A percentile compares a stretch with the other conserved stretches of the same genome.
These are phyloP conservation scores for Trichothecium roseum DNA, from an alignment of 2,329 filamentous ascomycete species.

Conservation along the genomic window DNA sequence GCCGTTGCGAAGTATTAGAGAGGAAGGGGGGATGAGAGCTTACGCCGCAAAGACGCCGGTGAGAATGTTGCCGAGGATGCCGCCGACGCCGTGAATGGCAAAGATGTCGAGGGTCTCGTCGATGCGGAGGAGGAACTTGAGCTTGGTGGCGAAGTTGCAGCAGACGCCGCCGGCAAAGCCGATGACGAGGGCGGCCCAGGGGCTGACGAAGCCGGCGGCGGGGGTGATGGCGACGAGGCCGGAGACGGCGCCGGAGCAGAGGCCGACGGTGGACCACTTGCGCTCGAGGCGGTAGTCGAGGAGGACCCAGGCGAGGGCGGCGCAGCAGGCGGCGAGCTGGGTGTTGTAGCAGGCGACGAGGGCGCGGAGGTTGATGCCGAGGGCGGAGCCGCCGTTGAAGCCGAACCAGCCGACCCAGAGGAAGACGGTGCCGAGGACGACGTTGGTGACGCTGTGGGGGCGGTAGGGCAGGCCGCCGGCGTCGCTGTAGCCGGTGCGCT, in stretches of 20 bases:
- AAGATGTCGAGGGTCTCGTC: constrained; percentile 88
- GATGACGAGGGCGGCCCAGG: constrained; percentile 48
- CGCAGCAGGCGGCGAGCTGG: constrained; percentile 74
- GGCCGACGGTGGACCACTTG: constrained; percentile 90
- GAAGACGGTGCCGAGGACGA: constrained; percentile 62
- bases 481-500: constrained; percentile 51
- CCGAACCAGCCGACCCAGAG: constrained; percentile 96
- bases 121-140: constrained; percentile 62
- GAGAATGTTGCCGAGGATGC: constrained; percentile 69
- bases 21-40: constrained; percentile 15
- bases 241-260: constrained; percentile 83
- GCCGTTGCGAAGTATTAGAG: too few relatives aligned
- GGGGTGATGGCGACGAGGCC: constrained; percentile 83
- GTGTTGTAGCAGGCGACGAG: constrained; percentile 86
- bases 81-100: constrained; percentile 78
- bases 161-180: constrained; percentile 51
- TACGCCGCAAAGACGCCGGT: constrained; percentile 69
- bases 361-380: constrained; percentile 74
- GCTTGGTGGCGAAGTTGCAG: constrained; percentile 81
- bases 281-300: constrained; percentile 84
- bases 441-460: constrained; percentile 64
- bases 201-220: constrained; percentile 69
- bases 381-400: constrained; percentile 82
- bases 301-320: constrained; percentile 73
- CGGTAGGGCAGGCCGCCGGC: constrained; percentile 54